Evolutionary conservation across 2,329 filamentous ascomycete genomes (phyloP).

Genomic region (Cercospora canescens): DNA sequence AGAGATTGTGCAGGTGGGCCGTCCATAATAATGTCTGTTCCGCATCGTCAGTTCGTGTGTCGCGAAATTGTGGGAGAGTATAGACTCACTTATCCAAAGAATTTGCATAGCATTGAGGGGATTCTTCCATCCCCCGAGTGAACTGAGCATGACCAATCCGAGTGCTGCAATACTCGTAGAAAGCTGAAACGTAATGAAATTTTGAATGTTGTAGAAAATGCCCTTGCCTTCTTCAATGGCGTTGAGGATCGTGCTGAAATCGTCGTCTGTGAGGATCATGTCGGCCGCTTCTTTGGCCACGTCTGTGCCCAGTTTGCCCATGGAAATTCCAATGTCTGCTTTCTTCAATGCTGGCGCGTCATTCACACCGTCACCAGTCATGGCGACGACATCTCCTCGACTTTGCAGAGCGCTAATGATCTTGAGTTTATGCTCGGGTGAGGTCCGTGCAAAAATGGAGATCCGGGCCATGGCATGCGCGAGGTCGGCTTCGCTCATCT

Average conservation of each 20-base stretch:
- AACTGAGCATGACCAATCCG: slow-evolving; percentile 88
- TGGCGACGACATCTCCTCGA: slow-evolving; percentile 93
- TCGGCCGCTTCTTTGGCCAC: slow-evolving; percentile 96
- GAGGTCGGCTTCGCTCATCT: slow-evolving; percentile 83
- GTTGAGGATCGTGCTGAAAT: slow-evolving; percentile 86
- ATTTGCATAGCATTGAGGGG: slow-evolving; percentile 99
- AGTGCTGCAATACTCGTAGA: slow-evolving; percentile 94
- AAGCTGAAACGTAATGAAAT: slow-evolving; percentile 97
- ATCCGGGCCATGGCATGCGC: slow-evolving; percentile 82
- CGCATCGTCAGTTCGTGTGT: slow-evolving; percentile 6
- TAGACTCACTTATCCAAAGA: slow-evolving; percentile 90
- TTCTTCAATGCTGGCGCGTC: slow-evolving; percentile 96
- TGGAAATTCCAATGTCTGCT: slow-evolving; percentile 95
- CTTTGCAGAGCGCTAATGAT: slow-evolving; percentile 90
- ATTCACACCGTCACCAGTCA: slow-evolving; percentile 98
- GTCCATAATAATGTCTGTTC: slow-evolving; percentile 96
- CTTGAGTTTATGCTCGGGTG: slow-evolving; percentile 97
- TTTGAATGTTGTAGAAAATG: slow-evolving; percentile 99
- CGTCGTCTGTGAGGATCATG: slow-evolving; percentile 88
- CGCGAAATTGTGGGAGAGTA: not conserved
- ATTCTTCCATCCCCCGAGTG: slow-evolving; percentile 88
- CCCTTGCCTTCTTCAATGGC: slow-evolving; percentile 99
- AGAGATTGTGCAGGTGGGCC: slow-evolving; percentile 95
- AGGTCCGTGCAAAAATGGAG: slow-evolving; percentile 93
- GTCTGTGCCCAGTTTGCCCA: slow-evolving; percentile 93